A percentile compares a stretch with the other conserved stretches of the same genome.
phyloP scores from a whole-genome alignment of 768 basidiomycete genomes.

The Cystoderma amianthinum region DNA sequence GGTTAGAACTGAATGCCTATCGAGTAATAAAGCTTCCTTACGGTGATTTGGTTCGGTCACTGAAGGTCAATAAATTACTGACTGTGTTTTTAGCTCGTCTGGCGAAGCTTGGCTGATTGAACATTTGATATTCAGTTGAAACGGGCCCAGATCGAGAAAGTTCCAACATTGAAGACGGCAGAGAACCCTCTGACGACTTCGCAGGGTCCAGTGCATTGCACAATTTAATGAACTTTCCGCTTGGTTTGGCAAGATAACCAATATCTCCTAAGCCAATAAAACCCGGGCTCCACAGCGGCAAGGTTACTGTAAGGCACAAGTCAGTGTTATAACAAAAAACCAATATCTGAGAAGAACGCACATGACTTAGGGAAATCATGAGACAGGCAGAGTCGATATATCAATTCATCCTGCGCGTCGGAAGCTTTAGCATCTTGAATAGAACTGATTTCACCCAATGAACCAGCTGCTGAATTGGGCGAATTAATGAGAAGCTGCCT shows the following conservation, averaged over 20 bases:
- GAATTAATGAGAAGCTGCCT: background rate
- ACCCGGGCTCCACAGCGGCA: background rate
- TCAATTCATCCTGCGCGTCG: constrained; percentile 1
- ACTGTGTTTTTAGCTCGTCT: background rate
- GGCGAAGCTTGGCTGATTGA: background rate
- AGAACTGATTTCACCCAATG: no score
- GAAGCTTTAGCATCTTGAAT: no score
- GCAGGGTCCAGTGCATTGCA: background rate
- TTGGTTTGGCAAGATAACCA: background rate
- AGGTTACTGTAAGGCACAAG: background rate
- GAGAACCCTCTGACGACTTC: background rate
- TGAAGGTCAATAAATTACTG: background rate
- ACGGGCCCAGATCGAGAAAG: background rate
- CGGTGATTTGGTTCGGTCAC: no score
- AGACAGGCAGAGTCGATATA: background rate
- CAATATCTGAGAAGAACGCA: background rate
- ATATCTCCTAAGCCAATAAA: background rate
- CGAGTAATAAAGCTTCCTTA: background rate
- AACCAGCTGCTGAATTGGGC: background rate
- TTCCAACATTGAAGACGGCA: background rate
- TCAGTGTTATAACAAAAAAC: background rate
- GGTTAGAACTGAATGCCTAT: no score
- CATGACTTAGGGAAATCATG: background rate
- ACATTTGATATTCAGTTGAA: background rate
- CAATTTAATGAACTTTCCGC: background rate